Conservation (phyloP, 116 monocot species). For the Dioscorea cayenensis region DNA sequence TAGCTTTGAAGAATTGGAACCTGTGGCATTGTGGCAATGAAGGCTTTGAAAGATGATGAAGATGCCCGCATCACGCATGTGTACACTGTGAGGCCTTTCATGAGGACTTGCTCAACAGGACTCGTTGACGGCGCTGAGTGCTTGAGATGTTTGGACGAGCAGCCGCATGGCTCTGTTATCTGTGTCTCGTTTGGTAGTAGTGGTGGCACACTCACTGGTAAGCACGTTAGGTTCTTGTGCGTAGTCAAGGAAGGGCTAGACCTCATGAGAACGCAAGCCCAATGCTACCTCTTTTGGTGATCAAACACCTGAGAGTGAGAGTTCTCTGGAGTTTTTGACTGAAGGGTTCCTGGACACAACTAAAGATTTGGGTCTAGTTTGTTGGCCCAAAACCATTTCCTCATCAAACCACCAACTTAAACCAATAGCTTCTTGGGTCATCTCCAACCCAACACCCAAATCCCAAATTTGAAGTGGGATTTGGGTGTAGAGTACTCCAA, state of each 20-base stretch:
- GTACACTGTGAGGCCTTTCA: background rate
- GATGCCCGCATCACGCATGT: background rate
- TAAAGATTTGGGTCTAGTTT: background rate
- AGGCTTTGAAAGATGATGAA: background rate
- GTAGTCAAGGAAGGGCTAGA: background rate
- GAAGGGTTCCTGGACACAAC: background rate
- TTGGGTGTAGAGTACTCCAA: too few relatives aligned
- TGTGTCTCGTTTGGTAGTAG: background rate
- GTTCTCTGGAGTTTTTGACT: background rate
- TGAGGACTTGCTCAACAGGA: background rate
- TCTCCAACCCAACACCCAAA: too few relatives aligned
- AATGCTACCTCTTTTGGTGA: background rate
- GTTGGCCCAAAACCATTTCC: too few relatives aligned
- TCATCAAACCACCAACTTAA: too few relatives aligned
- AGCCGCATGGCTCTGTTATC: background rate
- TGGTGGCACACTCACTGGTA: background rate
- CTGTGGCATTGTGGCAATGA: background rate
- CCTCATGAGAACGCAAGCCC: background rate
- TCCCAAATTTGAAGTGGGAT: too few relatives aligned
- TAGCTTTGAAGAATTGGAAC: constrained; percentile 1
- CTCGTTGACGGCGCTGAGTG: background rate
- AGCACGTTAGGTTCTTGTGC: background rate
- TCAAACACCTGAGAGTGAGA: background rate
- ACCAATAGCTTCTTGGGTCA: too few relatives aligned
- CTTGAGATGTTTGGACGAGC: constrained; percentile 4